phyloP scores from a whole-genome alignment of 1,284 basidiomycete genomes.

The Gymnopus androsaceus region DNA sequence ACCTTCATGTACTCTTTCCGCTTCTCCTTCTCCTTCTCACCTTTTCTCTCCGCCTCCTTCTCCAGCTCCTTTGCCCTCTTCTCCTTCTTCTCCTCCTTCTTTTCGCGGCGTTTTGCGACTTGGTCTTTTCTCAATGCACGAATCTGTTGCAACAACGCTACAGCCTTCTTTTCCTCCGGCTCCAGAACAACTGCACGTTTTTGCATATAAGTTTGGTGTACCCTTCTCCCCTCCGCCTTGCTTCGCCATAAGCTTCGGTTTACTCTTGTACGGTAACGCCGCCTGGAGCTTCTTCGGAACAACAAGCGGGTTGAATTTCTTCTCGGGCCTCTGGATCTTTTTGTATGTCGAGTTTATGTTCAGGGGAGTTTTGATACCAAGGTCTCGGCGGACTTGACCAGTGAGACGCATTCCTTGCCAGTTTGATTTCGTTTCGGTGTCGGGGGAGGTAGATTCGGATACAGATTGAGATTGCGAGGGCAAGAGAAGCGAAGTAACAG shows the following conservation, averaged over 20 bases:
- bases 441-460: background rate
- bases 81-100: constrained; percentile 74
- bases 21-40: constrained; percentile 78
- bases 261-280: constrained; percentile 87
- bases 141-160: constrained; percentile 94
- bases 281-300: constrained; percentile 90
- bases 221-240: background rate
- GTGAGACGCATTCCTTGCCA: constrained; percentile 97
- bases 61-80: constrained; percentile 68
- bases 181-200: constrained; percentile 94
- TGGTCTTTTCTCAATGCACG: constrained; percentile 91
- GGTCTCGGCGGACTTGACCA: constrained; percentile 86
- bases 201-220: constrained; percentile 80
- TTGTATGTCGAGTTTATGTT: constrained; percentile 90
- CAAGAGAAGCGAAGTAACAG: constrained; percentile 89
- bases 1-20: constrained; percentile 77
- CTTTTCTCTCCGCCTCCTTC: constrained; percentile 68
- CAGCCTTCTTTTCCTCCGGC: constrained; percentile 90
- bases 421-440: constrained; percentile 28
- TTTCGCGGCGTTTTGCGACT: constrained; percentile 74
- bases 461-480: constrained; percentile 62
- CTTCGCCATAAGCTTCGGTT: constrained; percentile 71
- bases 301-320: constrained; percentile 91
- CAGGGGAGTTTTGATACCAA: constrained; percentile 82
- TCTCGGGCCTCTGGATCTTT: constrained; percentile 74